phyloP scores from a whole-genome alignment of 768 basidiomycete species.

The Pleurotus tuoliensis region DNA sequence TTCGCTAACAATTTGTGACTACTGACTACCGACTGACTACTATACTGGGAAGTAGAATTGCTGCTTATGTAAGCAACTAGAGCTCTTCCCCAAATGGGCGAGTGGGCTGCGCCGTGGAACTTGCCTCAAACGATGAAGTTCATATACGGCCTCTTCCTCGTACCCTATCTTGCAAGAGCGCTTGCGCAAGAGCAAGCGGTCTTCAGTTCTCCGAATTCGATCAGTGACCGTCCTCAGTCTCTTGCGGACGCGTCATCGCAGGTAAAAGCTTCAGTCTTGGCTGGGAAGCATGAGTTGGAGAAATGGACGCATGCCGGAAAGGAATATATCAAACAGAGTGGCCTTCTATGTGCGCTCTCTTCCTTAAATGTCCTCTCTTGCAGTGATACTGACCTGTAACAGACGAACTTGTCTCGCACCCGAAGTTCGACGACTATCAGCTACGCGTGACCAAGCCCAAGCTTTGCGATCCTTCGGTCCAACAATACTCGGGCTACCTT shows the following conservation, averaged over 20 bases:
- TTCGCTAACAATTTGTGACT: no score
- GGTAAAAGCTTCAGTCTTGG: conserved; percentile 23
- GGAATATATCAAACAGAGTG: conserved; percentile 67
- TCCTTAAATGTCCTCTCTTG: background rate
- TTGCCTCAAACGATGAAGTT: background rate
- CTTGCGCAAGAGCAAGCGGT: conserved; percentile 1
- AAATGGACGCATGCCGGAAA: conserved; percentile 62
- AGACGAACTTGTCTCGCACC: conserved; percentile 66
- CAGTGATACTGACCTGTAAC: background rate
- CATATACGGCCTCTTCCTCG: background rate
- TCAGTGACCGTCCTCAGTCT: background rate
- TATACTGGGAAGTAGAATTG: no score
- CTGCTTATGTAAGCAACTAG: no score
- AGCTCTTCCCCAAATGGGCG: background rate
- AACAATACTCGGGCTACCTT: conserved; percentile 81
- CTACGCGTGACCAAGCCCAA: conserved; percentile 64
- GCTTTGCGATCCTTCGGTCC: conserved; percentile 73
- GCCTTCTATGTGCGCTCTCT: conserved; percentile 58
- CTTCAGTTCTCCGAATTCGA: background rate
- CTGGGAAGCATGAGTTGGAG: conserved; percentile 47
- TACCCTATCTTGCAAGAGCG: background rate
- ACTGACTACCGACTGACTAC: no score
- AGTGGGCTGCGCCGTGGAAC: background rate
- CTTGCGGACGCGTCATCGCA: conserved; percentile 39
- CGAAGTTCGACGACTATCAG: conserved; percentile 44